Evolutionary conservation across 2,329 filamentous ascomycete species (phyloP).

Genomic region (Cadophora malorum): DNA sequence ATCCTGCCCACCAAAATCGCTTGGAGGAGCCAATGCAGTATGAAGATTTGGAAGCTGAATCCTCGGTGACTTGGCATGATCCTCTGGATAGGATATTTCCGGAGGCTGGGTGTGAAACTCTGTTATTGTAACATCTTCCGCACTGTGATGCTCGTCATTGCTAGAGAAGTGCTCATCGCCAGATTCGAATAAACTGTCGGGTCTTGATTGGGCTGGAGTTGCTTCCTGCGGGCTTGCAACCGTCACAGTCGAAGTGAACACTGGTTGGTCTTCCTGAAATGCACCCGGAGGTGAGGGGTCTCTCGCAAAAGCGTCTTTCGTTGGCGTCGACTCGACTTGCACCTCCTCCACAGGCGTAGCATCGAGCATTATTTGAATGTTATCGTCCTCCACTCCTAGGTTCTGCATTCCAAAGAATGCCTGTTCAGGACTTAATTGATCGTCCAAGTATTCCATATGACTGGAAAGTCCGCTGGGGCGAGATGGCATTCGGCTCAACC

Average conservation of each 20-base stretch:
- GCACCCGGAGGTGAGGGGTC: slow-evolving; percentile 33
- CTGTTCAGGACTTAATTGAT: slow-evolving; percentile 38
- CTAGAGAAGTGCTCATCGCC: slow-evolving; percentile 23
- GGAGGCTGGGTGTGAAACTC: slow-evolving; percentile 19
- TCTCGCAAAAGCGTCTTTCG: slow-evolving; percentile 24
- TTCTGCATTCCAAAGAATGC: slow-evolving; percentile 37
- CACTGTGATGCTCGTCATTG: slow-evolving; percentile 7
- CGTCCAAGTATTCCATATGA: slow-evolving; percentile 30
- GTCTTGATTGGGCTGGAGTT: slow-evolving; percentile 20
- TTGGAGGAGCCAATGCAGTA: slow-evolving; percentile 37
- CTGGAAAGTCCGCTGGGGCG: slow-evolving; percentile 35
- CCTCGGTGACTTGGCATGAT: slow-evolving; percentile 30
- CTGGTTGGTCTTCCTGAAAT: slow-evolving; percentile 30
- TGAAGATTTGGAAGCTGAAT: slow-evolving; percentile 39
- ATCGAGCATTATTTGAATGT: slow-evolving; percentile 41
- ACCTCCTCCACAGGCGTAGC: slow-evolving; percentile 34
- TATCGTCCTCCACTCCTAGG: slow-evolving; percentile 32
- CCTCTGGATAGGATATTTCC: slow-evolving; percentile 28
- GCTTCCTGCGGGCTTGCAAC: slow-evolving; percentile 31
- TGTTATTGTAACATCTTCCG: slow-evolving; percentile 9
- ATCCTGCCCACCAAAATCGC: slow-evolving; percentile 33
- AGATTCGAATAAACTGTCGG: slow-evolving; percentile 26
- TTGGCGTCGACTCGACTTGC: slow-evolving; percentile 31
- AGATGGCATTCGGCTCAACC: slow-evolving; percentile 34
- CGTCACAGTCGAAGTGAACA: slow-evolving; percentile 33